These are phyloP conservation scores for Lithocarpus polystachyus DNA, from an alignment of 306 rosid species.

Conservation along the genomic window DNA sequence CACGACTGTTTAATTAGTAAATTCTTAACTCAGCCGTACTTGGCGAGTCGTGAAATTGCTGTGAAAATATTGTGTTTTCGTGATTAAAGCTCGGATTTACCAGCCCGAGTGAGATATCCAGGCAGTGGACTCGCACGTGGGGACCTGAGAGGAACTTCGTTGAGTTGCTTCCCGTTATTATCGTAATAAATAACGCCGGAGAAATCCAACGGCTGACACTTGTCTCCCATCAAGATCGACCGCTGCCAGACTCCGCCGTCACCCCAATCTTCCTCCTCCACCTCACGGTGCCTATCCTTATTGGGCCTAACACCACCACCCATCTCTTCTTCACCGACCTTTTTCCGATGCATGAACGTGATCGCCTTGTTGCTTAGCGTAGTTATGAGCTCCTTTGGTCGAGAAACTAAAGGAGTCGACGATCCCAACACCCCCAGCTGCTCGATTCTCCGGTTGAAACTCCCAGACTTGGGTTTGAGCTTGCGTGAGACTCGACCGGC, in stretches of 20 bases:
- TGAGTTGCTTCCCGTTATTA: conserved; percentile 44
- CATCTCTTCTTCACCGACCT: not conserved
- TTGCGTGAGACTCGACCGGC: conserved; percentile 36
- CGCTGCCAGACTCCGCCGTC: conserved; percentile 95
- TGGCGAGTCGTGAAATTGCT: too few relatives aligned
- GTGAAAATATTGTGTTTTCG: too few relatives aligned
- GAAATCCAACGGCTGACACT: conserved; percentile 82
- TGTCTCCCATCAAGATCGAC: conserved; percentile 82
- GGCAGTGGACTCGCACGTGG: conserved; percentile 95
- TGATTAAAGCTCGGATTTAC: not conserved
- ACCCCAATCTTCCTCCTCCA: conserved; percentile 43
- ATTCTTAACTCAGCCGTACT: too few relatives aligned
- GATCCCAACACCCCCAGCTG: not conserved
- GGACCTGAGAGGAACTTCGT: conserved; percentile 55
- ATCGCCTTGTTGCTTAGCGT: conserved; percentile 62
- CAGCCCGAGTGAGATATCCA: conserved; percentile 47
- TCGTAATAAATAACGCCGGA: conserved; percentile 79
- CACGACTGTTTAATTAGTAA: too few relatives aligned
- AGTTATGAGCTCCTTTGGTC: conserved; percentile 65
- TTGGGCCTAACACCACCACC: not conserved
- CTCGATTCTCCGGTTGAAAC: conserved; percentile 12
- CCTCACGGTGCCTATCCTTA: not conserved
- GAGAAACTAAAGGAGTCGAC: conserved; percentile 31
- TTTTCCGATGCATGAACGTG: conserved; percentile 36
- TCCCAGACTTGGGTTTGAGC: conserved; percentile 21